Conservation (phyloP, 2,329 filamentous ascomycete genomes). For the Botrytis fragariae region DNA sequence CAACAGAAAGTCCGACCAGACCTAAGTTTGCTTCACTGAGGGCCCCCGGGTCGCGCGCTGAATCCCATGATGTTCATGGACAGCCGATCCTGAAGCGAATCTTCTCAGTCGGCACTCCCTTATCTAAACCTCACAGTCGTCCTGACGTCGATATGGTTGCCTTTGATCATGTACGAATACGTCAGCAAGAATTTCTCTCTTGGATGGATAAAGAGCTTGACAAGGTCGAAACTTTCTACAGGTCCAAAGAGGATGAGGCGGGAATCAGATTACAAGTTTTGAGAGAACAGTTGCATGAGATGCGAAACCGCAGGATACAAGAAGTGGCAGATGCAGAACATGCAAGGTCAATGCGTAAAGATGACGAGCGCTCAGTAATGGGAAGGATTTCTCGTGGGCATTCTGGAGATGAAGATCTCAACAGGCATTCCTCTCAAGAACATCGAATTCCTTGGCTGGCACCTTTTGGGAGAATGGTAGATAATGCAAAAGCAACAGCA, state of each 20-base stretch:
- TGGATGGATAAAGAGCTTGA: slow-evolving; percentile 81
- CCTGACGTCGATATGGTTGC: slow-evolving; percentile 52
- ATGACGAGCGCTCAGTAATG: slow-evolving; percentile 25
- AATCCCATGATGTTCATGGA: slow-evolving; percentile 26
- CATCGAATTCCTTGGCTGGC: slow-evolving; percentile 46
- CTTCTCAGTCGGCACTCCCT: slow-evolving; percentile 32
- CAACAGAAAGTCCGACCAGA: slow-evolving; percentile 37
- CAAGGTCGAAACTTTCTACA: slow-evolving; percentile 94
- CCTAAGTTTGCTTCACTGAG: slow-evolving; percentile 32
- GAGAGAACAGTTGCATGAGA: slow-evolving; percentile 84
- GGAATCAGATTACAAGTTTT: slow-evolving; percentile 67
- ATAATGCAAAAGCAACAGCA: slow-evolving; percentile 47
- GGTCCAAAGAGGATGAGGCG: slow-evolving; percentile 81
- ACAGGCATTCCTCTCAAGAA: slow-evolving; percentile 27
- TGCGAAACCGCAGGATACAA: slow-evolving; percentile 78
- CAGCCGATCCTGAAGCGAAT: slow-evolving; percentile 32
- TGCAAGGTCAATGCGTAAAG: slow-evolving; percentile 29
- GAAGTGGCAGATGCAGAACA: slow-evolving; percentile 52
- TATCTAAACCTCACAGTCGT: slow-evolving; percentile 43
- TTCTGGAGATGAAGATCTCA: slow-evolving; percentile 26
- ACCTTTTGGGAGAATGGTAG: slow-evolving; percentile 44
- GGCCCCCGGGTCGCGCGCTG: slow-evolving; percentile 22
- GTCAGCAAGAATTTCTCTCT: slow-evolving; percentile 79
- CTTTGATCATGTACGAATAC: slow-evolving; percentile 64
- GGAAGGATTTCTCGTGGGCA: slow-evolving; percentile 26